These are phyloP conservation scores for Tetracladium marchalianum DNA, from an alignment of 495 filamentous ascomycete genomes.

Conservation along the genomic window DNA sequence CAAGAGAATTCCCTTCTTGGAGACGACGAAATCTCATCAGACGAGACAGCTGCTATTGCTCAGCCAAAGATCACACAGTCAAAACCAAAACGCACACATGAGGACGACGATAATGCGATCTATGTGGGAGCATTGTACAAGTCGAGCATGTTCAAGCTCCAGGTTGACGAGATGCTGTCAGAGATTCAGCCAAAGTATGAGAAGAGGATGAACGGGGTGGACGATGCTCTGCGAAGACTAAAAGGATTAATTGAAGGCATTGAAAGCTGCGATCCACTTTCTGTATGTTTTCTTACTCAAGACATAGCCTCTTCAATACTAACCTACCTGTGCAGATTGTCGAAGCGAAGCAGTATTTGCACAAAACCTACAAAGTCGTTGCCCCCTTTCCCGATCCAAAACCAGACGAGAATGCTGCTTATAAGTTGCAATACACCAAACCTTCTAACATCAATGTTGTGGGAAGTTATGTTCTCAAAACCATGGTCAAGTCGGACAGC, in stretches of 20 bases:
- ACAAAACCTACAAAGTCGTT: constrained; percentile 50
- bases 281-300: constrained; percentile 28
- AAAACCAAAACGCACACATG: constrained; percentile 1
- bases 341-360: constrained; percentile 58
- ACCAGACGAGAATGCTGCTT: constrained; percentile 62
- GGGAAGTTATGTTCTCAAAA: constrained; percentile 77
- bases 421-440: constrained; percentile 66
- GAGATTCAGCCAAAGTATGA: constrained; percentile 60
- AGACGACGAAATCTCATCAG: background rate
- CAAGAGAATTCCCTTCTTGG: too few species aligned
- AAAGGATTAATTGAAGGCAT: constrained; percentile 68
- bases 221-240: constrained; percentile 59
- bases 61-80: background rate
- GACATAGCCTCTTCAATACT: constrained; percentile 8
- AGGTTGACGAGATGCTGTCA: constrained; percentile 72
- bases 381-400: constrained; percentile 77
- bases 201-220: constrained; percentile 50
- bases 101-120: constrained; percentile 9
- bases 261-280: constrained; percentile 39
- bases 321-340: constrained; percentile 33
- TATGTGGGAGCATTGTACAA: constrained; percentile 35
- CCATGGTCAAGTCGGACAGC: constrained; percentile 50
- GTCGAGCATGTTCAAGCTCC: constrained; percentile 73
- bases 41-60: background rate
- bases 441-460: constrained; percentile 77